Evolutionary conservation across 768 basidiomycete species (phyloP).

Genomic region (Kwoniella newhampshirensis): DNA sequence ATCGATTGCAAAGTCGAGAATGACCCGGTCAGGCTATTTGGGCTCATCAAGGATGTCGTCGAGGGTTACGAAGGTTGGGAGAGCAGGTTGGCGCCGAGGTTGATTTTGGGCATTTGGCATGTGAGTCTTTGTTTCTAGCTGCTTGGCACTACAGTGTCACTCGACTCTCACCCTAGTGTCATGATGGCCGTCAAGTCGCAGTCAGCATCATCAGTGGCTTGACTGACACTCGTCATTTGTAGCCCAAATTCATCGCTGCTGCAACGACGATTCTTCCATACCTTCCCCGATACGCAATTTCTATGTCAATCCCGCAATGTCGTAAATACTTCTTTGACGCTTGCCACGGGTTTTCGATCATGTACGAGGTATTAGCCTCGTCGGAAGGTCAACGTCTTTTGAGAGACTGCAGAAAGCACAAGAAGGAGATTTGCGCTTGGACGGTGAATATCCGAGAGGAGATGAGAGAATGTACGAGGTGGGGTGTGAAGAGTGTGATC

Average conservation of each 20-base stretch:
- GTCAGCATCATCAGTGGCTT: too few relatives aligned
- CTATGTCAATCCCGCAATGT: slow-evolving; percentile 67
- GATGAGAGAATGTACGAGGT: slow-evolving; percentile 55
- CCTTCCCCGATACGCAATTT: slow-evolving; percentile 82
- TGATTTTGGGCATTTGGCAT: slow-evolving; percentile 53
- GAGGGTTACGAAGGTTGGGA: slow-evolving; percentile 56
- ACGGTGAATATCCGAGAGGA: slow-evolving; percentile 87
- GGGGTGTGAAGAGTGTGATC: slow-evolving; percentile 50
- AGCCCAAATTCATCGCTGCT: slow-evolving; percentile 79
- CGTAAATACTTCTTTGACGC: slow-evolving; percentile 85
- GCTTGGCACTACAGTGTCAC: too few relatives aligned
- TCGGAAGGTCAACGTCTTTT: slow-evolving; percentile 71
- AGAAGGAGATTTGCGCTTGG: slow-evolving; percentile 90
- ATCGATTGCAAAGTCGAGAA: slow-evolving; percentile 94
- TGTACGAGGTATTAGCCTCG: slow-evolving; percentile 69
- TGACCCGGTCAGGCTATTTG: slow-evolving; percentile 74
- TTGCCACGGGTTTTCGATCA: slow-evolving; percentile 82
- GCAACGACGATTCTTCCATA: slow-evolving; percentile 77
- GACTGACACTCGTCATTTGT: slow-evolving; percentile 74
- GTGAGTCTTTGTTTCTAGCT: slow-evolving; percentile 29
- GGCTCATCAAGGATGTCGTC: slow-evolving; percentile 66
- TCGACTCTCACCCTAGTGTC: too few relatives aligned
- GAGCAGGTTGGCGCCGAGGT: slow-evolving; percentile 41
- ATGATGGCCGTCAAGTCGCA: too few relatives aligned
- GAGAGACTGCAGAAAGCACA: slow-evolving; percentile 68